Percentiles rank a stretch among this genome's conserved stretches.
phyloP scores from a whole-genome alignment of 306 rosid genomes.

The Boehmeria nivea region DNA sequence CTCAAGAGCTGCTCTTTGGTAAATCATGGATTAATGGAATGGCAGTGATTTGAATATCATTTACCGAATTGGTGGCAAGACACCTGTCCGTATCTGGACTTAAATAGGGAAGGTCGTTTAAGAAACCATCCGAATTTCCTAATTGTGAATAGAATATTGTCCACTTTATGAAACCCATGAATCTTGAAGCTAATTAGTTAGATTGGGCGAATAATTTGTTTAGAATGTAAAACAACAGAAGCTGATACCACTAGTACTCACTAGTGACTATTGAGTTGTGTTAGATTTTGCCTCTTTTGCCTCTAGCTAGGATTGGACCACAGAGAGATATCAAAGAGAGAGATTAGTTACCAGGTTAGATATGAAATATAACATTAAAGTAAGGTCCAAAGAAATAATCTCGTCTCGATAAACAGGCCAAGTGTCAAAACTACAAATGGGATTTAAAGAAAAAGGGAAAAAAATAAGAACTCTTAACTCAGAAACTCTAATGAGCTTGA shows the following conservation, averaged over 20 bases:
- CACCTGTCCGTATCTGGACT: conserved; percentile 5
- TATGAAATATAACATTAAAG: too few relatives aligned
- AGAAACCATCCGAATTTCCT: background rate
- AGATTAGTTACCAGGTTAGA: too few relatives aligned
- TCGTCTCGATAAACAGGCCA: too few relatives aligned
- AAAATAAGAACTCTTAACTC: too few relatives aligned
- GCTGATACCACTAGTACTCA: background rate
- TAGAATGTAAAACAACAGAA: background rate
- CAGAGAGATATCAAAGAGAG: too few relatives aligned
- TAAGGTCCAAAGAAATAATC: too few relatives aligned
- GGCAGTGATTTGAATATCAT: background rate
- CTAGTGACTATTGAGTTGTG: too few relatives aligned
- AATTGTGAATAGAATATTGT: background rate
- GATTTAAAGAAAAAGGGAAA: too few relatives aligned
- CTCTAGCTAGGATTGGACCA: too few relatives aligned
- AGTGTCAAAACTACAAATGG: too few relatives aligned
- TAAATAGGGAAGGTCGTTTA: background rate
- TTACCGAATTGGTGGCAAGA: background rate
- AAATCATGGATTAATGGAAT: background rate
- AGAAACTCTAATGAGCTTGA: too few relatives aligned
- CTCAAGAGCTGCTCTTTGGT: background rate
- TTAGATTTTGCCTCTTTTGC: too few relatives aligned
- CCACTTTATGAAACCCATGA: conserved; percentile 10
- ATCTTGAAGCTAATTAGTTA: conserved; percentile 15
- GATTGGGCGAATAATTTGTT: background rate